Evolutionary conservation across 1,284 basidiomycete species (phyloP), one percentile per base, ranked within the genome.

Genomic region (Leccinum pachyderme): DNA sequence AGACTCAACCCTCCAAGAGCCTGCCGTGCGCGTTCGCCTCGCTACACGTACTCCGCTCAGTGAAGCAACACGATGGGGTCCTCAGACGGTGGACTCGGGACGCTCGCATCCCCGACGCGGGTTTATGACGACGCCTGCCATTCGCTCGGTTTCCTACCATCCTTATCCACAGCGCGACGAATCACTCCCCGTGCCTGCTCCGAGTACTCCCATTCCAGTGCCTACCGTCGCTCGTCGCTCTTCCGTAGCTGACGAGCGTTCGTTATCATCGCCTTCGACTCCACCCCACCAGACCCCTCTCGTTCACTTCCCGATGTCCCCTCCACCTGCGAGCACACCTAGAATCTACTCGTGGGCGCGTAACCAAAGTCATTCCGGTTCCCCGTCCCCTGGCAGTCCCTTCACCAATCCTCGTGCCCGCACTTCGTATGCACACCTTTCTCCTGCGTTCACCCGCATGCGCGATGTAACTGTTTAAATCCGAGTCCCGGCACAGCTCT

Each of bases 331-430:
- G 4, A 74, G 75, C 47, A 76, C 79, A 2, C 80, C 81, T 6
- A 75, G 76, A 50, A 63, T 80, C 41, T 80, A 83, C 51, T 63
- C 69, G 56, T 74, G 73, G 68, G 62, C 63, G 15, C 58, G 64
- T 47, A 65, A 67, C 55, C 63, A 67, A 18, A 54, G 60, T 12
- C 68, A 66, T 11, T 61, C 73, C 18, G 44, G 67, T 25, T 70
- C 60, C n/a, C 61, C 65, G 12, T 54, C 71, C 25, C 45, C 62
- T 29, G 54, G 59, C 54, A 69, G 76, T 8, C 80, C 76, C 13
- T 72, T 82, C 49, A 75, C 77, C 47, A 82, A 81, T 59, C 73
- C 77, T 35, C 71, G 63, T 48, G 79, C 79, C 11, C 77, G 81
- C 59, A 73, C 78, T 65, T 80, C 81, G 22, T 75, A 75, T 47